phyloP scores from a whole-genome alignment of 306 rosid species.

The Mimosa pudica region DNA sequence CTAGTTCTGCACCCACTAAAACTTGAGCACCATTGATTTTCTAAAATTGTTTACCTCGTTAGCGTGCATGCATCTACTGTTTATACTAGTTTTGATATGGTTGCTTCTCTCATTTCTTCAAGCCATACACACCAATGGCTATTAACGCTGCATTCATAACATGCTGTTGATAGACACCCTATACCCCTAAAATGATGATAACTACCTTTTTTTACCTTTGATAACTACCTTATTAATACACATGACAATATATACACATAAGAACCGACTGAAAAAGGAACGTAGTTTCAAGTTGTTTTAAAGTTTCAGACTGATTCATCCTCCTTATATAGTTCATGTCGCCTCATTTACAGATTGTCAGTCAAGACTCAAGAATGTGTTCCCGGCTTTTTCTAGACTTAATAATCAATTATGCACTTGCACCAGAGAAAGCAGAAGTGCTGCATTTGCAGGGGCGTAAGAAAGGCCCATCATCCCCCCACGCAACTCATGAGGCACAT shows the following conservation, averaged over 20 bases:
- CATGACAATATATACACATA: background rate
- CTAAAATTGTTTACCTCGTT: background rate
- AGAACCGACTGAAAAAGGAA: conserved; percentile 21
- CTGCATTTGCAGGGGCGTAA: conserved; percentile 79
- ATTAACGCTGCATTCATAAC: conserved; percentile 67
- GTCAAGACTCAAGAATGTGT: background rate
- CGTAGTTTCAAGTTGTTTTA: background rate
- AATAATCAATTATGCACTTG: conserved; percentile 53
- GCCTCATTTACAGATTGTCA: conserved; percentile 12
- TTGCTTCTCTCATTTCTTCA: conserved; percentile 88
- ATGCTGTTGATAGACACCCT: conserved; percentile 70
- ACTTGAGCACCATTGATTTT: conserved; percentile 23
- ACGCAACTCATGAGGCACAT: conserved; percentile 89
- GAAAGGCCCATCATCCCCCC: conserved; percentile 96
- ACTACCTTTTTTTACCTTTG: background rate
- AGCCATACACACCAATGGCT: conserved; percentile 60
- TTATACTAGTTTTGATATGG: conserved; percentile 83
- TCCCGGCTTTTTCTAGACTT: conserved; percentile 15
- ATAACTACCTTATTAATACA: background rate
- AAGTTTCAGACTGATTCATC: background rate
- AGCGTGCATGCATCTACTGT: conserved; percentile 39
- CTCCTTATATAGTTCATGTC: conserved; percentile 12
- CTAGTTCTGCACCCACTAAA: conserved; percentile 27
- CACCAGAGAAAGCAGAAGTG: conserved; percentile 68
- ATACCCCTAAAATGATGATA: conserved; percentile 30